Base-by-base conservation (phyloP, 306 rosid species). In the Quillaja saponaria region DNA sequence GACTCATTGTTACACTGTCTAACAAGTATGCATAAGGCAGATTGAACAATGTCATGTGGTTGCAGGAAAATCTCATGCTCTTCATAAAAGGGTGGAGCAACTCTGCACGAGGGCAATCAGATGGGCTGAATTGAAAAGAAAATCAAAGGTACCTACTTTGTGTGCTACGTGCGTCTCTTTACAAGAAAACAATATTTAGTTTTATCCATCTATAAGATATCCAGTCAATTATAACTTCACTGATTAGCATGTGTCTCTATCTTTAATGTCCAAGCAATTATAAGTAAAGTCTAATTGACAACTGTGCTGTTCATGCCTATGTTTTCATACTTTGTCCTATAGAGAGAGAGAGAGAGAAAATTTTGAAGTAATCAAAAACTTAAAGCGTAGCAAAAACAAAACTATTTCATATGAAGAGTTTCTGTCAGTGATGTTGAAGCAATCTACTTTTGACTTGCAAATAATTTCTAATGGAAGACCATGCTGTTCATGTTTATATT, bases 21-120 rank as follows among this genome's bases (percentile, higher is more conserved):
- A n/a, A n/a, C n/a, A n/a, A n/a, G n/a, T n/a, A n/a, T n/a, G n/a
- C 25, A 25, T 25, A 1, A 25, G 31, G 31, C 18, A 58, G 64
- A 71, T 25, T 48, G 49, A 52, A 19, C 21, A 9, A 17, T 49
- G 55, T 46, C 44, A 34, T 25, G 33, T 66, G 71, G 31, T 62
- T 82, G 66, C 75, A 82, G 87, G 85, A 51, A 82, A 82, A 76
- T 80, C 87, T 15, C 87, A 82, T 63, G 85, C 85, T 61, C 87
- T 82, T 54, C 87, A 82, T 80, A 82, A 82, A 75, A 79, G 87
- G 46, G 78, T 82, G 13, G 85, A 79, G 15, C 87, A 82, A 66
- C 82, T 82, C 12, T 82, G 87, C 68, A 82, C 82, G 48, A 72
- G 87, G 48, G 87, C 87, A 41, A 73, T 82, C 73, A 72, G 74